A percentile compares a stretch with the other conserved stretches of the same genome.
Evolutionary conservation across 768 basidiomycete genomes (phyloP).

Genomic region (Tubosaeta sp.): DNA sequence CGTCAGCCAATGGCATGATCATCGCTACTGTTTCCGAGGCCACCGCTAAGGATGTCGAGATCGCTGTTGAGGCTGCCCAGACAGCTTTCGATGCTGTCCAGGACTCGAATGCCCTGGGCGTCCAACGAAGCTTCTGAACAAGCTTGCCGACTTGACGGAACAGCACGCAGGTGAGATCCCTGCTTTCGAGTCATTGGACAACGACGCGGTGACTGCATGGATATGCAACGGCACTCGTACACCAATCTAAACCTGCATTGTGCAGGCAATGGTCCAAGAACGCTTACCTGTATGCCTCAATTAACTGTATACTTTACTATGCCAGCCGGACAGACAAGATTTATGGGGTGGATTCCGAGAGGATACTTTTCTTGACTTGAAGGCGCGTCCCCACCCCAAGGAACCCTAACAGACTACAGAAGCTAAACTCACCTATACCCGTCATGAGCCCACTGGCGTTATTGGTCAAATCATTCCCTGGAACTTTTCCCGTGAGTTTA

Average conservation of each 20-base stretch:
- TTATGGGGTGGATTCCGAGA: conserved; percentile 37
- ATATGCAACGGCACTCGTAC: not conserved
- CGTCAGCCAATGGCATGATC: no score
- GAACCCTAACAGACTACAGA: conserved; percentile 24
- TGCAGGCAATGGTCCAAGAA: conserved; percentile 56
- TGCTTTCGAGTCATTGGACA: conserved; percentile 71
- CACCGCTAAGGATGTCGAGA: no score
- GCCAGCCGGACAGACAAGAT: conserved; percentile 91
- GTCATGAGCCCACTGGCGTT: conserved; percentile 20
- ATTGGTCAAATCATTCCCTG: conserved; percentile 60
- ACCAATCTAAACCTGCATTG: conserved; percentile 8
- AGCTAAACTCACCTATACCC: conserved; percentile 13
- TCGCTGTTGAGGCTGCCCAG: no score
- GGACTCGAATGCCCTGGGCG: no score
- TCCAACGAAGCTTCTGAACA: no score
- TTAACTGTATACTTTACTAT: conserved; percentile 63
- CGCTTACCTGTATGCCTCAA: conserved; percentile 25
- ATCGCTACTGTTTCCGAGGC: no score
- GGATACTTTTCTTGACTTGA: not conserved
- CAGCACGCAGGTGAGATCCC: conserved; percentile 51
- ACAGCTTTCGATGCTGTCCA: no score
- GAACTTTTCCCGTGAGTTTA: conserved; percentile 45
- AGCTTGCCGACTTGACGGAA: no score
- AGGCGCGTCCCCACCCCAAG: not conserved
- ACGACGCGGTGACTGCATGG: conserved; percentile 34